phyloP scores from a whole-genome alignment of 148 eudicot species.

The Vaccinium corymbosum region DNA sequence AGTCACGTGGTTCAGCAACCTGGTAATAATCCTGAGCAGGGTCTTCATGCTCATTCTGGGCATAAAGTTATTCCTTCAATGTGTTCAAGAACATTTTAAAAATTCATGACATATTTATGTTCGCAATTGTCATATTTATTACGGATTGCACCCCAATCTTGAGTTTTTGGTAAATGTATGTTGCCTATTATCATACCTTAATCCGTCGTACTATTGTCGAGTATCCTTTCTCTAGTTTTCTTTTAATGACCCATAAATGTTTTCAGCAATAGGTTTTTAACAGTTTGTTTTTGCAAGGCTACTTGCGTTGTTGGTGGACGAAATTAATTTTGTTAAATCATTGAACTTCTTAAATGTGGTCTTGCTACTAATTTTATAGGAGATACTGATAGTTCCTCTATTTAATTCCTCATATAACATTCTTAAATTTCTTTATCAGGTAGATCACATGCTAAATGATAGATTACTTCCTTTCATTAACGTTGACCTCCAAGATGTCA shows the following conservation, averaged over 20 bases:
- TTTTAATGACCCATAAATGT: neutral
- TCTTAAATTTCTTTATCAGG: conserved; percentile 40
- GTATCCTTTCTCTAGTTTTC: neutral
- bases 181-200: neutral
- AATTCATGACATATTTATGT: neutral
- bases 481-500: conserved; percentile 74
- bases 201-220: neutral
- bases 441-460: conserved; percentile 67
- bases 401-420: conserved; percentile 12
- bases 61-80: neutral
- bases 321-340: neutral
- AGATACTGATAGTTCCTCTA: conserved; percentile 3
- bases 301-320: neutral
- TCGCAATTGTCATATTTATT: neutral
- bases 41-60: neutral
- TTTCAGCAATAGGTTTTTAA: neutral
- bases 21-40: neutral
- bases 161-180: neutral
- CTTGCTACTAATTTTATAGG: conserved; percentile 1
- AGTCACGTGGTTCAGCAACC: neutral
- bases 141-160: neutral
- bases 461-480: conserved; percentile 66
- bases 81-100: neutral
- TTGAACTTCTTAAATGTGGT: neutral
- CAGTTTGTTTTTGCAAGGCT: neutral